phyloP scores from a whole-genome alignment of 2,329 filamentous ascomycete genomes.

The Cladosporium halotolerans region DNA sequence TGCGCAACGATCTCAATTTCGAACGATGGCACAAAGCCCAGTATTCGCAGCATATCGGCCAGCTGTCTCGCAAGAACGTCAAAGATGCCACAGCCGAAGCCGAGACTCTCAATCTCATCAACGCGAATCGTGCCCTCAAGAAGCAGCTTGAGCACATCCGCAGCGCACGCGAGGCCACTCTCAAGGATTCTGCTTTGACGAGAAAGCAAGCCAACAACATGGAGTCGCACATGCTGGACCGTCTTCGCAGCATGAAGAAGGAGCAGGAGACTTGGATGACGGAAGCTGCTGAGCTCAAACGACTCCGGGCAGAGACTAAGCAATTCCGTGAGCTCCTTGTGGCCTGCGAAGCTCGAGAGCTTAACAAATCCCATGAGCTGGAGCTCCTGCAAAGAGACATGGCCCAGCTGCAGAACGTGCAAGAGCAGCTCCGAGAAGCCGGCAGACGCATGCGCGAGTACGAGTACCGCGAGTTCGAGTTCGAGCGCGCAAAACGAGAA shows the following conservation, averaged over 20 bases:
- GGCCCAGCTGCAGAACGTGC: slow-evolving; percentile 55
- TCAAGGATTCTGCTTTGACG: slow-evolving; percentile 28
- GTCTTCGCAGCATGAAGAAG: slow-evolving; percentile 27
- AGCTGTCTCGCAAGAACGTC: slow-evolving; percentile 67
- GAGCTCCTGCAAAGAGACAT: slow-evolving; percentile 57
- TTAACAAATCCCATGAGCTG: slow-evolving; percentile 57
- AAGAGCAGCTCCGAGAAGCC: slow-evolving; percentile 53
- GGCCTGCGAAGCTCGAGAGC: slow-evolving; percentile 62
- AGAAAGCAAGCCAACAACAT: slow-evolving; percentile 70
- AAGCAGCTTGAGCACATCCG: slow-evolving; percentile 51
- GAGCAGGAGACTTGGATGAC: slow-evolving; percentile 30
- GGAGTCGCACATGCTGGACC: slow-evolving; percentile 44
- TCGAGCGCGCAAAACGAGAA: slow-evolving; percentile 51
- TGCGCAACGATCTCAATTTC: slow-evolving; percentile 76
- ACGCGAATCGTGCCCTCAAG: slow-evolving; percentile 67
- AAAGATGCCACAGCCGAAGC: slow-evolving; percentile 72
- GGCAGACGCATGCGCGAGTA: slow-evolving; percentile 56
- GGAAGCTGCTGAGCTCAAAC: slow-evolving; percentile 59
- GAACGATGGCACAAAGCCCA: slow-evolving; percentile 80
- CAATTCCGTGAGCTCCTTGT: slow-evolving; percentile 58
- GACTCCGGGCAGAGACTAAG: slow-evolving; percentile 49
- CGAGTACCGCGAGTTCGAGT: slow-evolving; percentile 58
- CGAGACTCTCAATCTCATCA: slow-evolving; percentile 73
- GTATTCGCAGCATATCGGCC: slow-evolving; percentile 74
- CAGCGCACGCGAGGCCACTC: slow-evolving; percentile 26